Evolutionary conservation across 495 filamentous ascomycete species (phyloP).

Genomic region (Trichoderma asperelloides): DNA sequence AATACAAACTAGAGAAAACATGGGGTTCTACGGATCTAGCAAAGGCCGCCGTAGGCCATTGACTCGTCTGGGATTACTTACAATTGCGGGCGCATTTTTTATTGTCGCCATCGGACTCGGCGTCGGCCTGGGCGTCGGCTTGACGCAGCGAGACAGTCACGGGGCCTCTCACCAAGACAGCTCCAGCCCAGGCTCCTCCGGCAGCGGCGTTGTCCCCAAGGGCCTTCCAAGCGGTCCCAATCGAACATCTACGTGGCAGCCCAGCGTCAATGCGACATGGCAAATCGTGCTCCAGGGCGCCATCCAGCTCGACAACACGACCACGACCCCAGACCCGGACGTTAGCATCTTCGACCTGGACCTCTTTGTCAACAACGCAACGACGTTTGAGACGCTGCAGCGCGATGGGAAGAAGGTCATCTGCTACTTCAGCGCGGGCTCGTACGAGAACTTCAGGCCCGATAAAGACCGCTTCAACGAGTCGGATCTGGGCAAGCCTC

Average conservation of each 20-base stretch:
- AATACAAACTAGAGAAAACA: not conserved
- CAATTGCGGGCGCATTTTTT: not conserved
- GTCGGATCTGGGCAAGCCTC: slow-evolving; percentile 40
- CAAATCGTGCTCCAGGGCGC: not conserved
- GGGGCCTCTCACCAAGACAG: not conserved
- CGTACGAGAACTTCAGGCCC: slow-evolving; percentile 25
- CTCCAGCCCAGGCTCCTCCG: not conserved
- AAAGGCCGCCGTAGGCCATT: not conserved
- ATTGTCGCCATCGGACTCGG: not conserved
- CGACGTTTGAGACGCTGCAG: slow-evolving; percentile 19
- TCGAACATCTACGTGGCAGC: slow-evolving; percentile 1
- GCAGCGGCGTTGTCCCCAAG: not conserved
- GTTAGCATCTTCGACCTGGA: slow-evolving; percentile 8
- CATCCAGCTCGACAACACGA: not conserved
- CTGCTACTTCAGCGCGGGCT: slow-evolving; percentile 68
- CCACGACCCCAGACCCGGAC: not conserved
- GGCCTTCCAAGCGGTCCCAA: not conserved
- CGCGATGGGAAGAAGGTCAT: slow-evolving; percentile 37
- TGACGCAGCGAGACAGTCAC: slow-evolving; percentile 1
- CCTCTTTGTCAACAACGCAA: slow-evolving; percentile 24
- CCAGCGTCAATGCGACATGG: not conserved
- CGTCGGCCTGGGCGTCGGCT: not conserved
- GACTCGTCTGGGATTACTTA: not conserved
- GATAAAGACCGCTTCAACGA: slow-evolving; percentile 45
- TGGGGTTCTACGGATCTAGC: not conserved